A percentile compares a stretch with the other conserved stretches of the same genome.
phyloP scores from a whole-genome alignment of 495 filamentous ascomycete genomes.

The Penicillium waksmanii region DNA sequence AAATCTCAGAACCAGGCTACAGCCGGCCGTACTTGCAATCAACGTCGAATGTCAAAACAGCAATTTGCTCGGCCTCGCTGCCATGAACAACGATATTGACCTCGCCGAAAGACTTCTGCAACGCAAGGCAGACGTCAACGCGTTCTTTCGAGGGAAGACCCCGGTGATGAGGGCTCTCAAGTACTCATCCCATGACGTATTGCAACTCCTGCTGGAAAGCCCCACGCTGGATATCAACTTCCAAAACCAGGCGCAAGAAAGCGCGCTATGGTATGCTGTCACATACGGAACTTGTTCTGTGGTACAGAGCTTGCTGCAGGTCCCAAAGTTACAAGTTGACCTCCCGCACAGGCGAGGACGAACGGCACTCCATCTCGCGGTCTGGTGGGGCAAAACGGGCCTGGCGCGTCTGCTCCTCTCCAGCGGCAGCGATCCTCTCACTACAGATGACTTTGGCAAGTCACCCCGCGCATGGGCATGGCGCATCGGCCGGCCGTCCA shows the following conservation, averaged over 20 bases:
- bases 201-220: conserved; percentile 10
- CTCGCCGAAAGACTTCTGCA: background rate
- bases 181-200: background rate
- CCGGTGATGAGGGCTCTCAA: conserved; percentile 3
- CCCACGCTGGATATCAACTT: conserved; percentile 12
- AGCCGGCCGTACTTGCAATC: background rate
- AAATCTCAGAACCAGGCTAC: background rate
- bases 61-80: conserved; percentile 1
- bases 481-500: conserved; percentile 4
- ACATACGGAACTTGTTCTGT: too few species aligned
- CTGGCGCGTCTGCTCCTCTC: too few species aligned
- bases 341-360: too few species aligned
- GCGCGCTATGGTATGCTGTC: too few species aligned
- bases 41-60: background rate
- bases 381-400: too few species aligned
- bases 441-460: conserved; percentile 12
- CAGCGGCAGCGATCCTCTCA: conserved; percentile 11
- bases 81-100: background rate
- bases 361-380: too few species aligned
- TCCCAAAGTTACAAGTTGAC: too few species aligned
- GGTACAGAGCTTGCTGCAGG: too few species aligned
- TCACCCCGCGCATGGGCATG: conserved; percentile 11
- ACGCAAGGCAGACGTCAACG: background rate
- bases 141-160: background rate
- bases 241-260: conserved; percentile 10